Conservation (phyloP, 352 stramenopile species). For the Phytopythium chamaehyphon region DNA sequence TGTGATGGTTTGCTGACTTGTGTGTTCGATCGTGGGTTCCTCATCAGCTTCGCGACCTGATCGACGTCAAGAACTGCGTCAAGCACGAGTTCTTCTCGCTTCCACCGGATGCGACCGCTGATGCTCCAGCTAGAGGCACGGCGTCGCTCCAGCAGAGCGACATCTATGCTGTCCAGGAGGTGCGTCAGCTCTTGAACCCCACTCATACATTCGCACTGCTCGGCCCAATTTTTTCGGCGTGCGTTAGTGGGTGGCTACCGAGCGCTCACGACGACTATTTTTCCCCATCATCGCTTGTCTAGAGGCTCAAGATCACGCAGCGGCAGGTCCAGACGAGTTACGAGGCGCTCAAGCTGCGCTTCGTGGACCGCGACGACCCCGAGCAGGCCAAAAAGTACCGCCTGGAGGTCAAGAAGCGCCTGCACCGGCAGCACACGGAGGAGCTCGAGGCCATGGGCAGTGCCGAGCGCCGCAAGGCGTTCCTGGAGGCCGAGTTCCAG, state of each 20-base stretch:
- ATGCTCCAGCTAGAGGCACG: conserved; percentile 31
- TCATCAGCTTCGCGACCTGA: conserved; percentile 58
- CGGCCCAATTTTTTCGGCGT: not conserved
- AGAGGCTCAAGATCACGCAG: conserved; percentile 75
- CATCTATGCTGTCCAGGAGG: conserved; percentile 60
- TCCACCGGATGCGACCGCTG: conserved; percentile 18
- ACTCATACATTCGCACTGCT: no score
- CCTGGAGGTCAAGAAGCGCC: conserved; percentile 79
- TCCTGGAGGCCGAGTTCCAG: conserved; percentile 66
- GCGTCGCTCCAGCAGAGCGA: conserved; percentile 33
- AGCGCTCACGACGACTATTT: not conserved
- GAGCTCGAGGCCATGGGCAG: conserved; percentile 73
- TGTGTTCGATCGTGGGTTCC: not conserved
- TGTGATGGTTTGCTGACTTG: not conserved
- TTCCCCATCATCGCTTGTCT: not conserved
- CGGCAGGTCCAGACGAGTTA: conserved; percentile 80
- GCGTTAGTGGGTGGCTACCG: not conserved
- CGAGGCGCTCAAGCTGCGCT: conserved; percentile 63
- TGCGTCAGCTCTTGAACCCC: conserved; percentile 9
- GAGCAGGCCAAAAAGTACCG: conserved; percentile 58
- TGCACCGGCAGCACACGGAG: conserved; percentile 62
- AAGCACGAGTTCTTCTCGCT: conserved; percentile 58
- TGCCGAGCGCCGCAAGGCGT: conserved; percentile 66
- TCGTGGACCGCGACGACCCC: conserved; percentile 48
- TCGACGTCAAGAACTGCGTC: conserved; percentile 64